Base-by-base conservation (phyloP, 352 stramenopile species). In the Globisporangium spinosum region DNA sequence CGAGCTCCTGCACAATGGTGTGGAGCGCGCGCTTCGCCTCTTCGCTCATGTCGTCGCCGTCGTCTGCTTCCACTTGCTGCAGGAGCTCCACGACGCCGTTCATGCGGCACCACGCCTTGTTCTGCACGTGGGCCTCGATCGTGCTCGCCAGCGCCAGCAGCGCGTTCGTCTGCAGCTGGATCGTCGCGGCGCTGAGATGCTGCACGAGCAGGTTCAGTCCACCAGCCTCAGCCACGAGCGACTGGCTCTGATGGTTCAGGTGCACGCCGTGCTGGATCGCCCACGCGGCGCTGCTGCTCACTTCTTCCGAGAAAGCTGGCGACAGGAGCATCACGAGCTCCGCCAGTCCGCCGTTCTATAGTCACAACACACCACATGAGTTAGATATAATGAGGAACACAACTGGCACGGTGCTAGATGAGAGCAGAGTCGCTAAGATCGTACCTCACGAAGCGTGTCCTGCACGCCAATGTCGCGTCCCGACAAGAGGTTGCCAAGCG, bases 271-370 rank as follows among this genome's bases (percentile, higher is more conserved):
- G 85, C 67, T 93, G 78, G 64, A 93, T 83, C 63, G 82, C 85
- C 85, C 85, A 93, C 8, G 85, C 85, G 34, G 85, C 82, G n/a
- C 81, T 88, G 59, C 78, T 84, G 64, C 73, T 86, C 34, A 90
- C 76, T 25, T 93, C 85, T 64, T 90, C 82, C n/a, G 76, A 25
- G 51, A 87, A 93, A 38, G 74, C 74, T 0, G 82, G 78, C 29
- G 85, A 91, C 54, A 89, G 66, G 32, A 93, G 65, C 70, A 90
- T 58, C 54, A 91, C 80, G 22, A 93, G 75, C 56, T 79, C 75
- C 0, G 81, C 72, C 15, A 93, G 71, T 9, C 70, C 83, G 12
- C 81, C 85, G 55, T 70, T 87, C 61, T 79, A 38, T 8, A 47
- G 55, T 25, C 17, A 43, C 20, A 25, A 8, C 17, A 53, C 23